These are phyloP conservation scores for Megacollybia platyphylla DNA, from an alignment of 1,284 basidiomycete genomes.

Conservation along the genomic window DNA sequence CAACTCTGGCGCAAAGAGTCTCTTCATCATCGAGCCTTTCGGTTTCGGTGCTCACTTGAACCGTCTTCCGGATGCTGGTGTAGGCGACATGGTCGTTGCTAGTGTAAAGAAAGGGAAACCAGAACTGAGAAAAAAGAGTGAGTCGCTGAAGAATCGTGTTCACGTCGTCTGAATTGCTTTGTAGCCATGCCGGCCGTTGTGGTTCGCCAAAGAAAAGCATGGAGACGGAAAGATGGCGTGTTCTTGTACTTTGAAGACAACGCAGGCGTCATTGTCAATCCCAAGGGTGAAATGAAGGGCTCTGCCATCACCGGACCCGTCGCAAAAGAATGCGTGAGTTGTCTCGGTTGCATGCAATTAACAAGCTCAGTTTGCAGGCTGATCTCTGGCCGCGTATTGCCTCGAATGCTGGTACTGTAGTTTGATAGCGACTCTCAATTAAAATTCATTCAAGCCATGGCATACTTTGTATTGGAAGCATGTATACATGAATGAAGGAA, in stretches of 20 bases:
- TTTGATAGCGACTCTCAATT: slow-evolving; percentile 23
- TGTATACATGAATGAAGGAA: neutral
- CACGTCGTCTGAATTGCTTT: neutral
- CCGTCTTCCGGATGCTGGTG: slow-evolving; percentile 95
- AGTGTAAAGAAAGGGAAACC: slow-evolving; percentile 99
- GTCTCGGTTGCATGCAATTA: slow-evolving; percentile 1
- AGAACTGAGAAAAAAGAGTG: slow-evolving; percentile 98
- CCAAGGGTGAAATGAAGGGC: slow-evolving; percentile 99
- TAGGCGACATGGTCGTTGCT: slow-evolving; percentile 98
- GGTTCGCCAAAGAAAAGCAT: slow-evolving; percentile 96
- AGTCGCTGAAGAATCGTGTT: slow-evolving; percentile 15
- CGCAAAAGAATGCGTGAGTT: slow-evolving; percentile 87
- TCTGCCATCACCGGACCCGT: slow-evolving; percentile 97
- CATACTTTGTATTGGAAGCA: too few species aligned
- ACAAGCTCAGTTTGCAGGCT: slow-evolving; percentile 37
- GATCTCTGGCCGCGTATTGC: slow-evolving; percentile 99
- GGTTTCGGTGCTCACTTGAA: slow-evolving; percentile 95
- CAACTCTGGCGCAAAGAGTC: slow-evolving; percentile 98
- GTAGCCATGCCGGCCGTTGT: slow-evolving; percentile 95
- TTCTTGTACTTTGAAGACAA: slow-evolving; percentile 99
- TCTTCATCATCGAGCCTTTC: slow-evolving; percentile 84
- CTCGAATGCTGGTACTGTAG: slow-evolving; percentile 97
- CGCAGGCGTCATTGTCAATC: slow-evolving; percentile 95
- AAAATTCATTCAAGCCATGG: too few species aligned
- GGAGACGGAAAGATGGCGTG: slow-evolving; percentile 95